Percentiles rank a stretch among this genome's conserved stretches.
phyloP scores from a whole-genome alignment of 2,329 filamentous ascomycete species.

The Chaetomium strumarium region DNA sequence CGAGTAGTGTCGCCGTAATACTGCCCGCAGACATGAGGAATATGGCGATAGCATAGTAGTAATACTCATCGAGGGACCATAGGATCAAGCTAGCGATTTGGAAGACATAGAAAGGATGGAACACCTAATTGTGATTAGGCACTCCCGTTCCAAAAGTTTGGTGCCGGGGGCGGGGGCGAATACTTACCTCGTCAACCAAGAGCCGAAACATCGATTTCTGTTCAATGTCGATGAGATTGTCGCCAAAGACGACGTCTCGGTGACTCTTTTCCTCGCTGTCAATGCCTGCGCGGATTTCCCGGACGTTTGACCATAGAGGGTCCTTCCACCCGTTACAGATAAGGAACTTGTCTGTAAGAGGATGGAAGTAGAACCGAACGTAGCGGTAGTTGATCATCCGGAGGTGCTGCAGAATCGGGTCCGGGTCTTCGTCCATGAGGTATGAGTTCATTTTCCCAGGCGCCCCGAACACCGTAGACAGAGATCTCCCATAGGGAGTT shows the following conservation, averaged over 20 bases:
- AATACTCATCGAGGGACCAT: conserved; percentile 95
- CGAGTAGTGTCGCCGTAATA: conserved; percentile 81
- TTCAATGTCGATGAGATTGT: conserved; percentile 86
- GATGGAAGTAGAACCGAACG: conserved; percentile 87
- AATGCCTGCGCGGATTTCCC: conserved; percentile 68
- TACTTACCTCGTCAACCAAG: conserved; percentile 72
- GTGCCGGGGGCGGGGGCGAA: no score
- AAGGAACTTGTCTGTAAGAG: conserved; percentile 80
- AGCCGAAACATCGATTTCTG: conserved; percentile 80
- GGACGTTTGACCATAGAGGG: conserved; percentile 75
- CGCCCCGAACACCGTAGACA: conserved; percentile 61
- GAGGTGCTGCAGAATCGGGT: conserved; percentile 70
- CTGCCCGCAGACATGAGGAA: conserved; percentile 92
- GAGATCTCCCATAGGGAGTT: conserved; percentile 46
- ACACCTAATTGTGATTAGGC: conserved; percentile 52
- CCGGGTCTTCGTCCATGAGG: conserved; percentile 60
- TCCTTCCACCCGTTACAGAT: conserved; percentile 91
- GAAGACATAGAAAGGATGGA: conserved; percentile 98
- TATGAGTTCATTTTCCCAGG: conserved; percentile 54
- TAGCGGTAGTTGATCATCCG: conserved; percentile 87
- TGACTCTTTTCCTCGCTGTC: conserved; percentile 82
- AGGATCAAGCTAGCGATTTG: conserved; percentile 90
- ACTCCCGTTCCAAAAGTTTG: neutral
- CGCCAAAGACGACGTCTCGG: conserved; percentile 80
- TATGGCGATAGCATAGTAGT: conserved; percentile 94